Base-by-base conservation (phyloP, 768 basidiomycete genomes). In the Daedalea quercina region DNA sequence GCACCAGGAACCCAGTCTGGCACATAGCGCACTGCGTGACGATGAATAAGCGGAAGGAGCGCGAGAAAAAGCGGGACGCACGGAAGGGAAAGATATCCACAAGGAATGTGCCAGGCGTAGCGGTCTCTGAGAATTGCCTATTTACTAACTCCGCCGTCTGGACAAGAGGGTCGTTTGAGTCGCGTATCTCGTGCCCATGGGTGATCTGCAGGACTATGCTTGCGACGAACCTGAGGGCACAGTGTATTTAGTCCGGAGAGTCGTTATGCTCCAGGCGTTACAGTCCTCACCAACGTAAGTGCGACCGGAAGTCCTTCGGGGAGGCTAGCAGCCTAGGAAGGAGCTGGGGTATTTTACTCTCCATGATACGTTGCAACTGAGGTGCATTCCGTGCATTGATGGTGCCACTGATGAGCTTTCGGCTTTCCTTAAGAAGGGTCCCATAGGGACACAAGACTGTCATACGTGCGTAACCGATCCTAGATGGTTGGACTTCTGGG, bases 21-120 rank as follows among this genome's bases (percentile, higher is more conserved):
- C 6, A 61, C 31, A 25, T 62, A 34, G 22, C 55, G 51, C 43
- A 66, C 61, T 63, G 43, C 20, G 11, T 25, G 24, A 57, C 52
- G 37, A 37, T 42, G 51, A 26, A 60, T 56, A 13, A 60, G 43
- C 13, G 13, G 19, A 11, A 28, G 7, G 11, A 23, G 3, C 19
- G 25, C 15, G 25, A 31, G 3, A 22, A 9, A 24, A 17, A 24
- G 11, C 17, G 28, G 4, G 6, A 56, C 58, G 34, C 28, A 59
- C 58, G 35, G 9, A 28, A 23, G 2, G 58, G 58, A 17, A 59
- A 28, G 2, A 51, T 7, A 20, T 59, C 58, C 6, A 80, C 74
- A 1, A 78, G 61, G 53, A 70, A 78, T 22, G 65, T 55, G 6
- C 75, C 77, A 0, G 73, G 73, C 9, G 67, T 54, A 6, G 56